phyloP scores from a whole-genome alignment of 1,139 yeast species.

The Hyphopichia buzzinii region DNA sequence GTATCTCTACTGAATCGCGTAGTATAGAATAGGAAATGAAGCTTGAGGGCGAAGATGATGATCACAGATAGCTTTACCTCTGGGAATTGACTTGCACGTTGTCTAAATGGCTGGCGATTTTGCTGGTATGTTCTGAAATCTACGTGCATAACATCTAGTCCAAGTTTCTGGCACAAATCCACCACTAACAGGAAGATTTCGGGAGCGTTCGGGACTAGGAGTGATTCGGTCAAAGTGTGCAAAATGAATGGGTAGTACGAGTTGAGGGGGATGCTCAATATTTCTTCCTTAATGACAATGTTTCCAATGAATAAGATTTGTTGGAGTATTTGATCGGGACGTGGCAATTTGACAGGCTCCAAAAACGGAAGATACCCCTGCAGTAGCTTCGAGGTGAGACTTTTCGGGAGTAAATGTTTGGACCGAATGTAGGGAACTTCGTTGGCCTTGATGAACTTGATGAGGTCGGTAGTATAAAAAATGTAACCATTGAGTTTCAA shows the following conservation, averaged over 20 bases:
- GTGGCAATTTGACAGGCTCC: slow-evolving; percentile 31
- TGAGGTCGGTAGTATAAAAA: slow-evolving; percentile 33
- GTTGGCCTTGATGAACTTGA: slow-evolving; percentile 28
- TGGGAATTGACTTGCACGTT: slow-evolving; percentile 17
- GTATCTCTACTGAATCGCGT: slow-evolving; percentile 10
- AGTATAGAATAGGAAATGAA: slow-evolving; percentile 23
- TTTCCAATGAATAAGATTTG: slow-evolving; percentile 1
- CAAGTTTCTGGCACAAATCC: slow-evolving; percentile 10
- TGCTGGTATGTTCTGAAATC: not conserved
- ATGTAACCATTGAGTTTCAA: slow-evolving; percentile 34
- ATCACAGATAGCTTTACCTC: slow-evolving; percentile 28
- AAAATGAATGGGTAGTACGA: slow-evolving; percentile 37
- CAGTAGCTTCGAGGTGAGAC: slow-evolving; percentile 23
- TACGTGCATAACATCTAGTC: slow-evolving; percentile 9
- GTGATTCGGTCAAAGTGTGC: slow-evolving; percentile 22
- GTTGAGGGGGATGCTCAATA: slow-evolving; percentile 14
- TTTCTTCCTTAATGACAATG: slow-evolving; percentile 4
- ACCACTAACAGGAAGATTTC: slow-evolving; percentile 23
- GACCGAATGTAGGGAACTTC: slow-evolving; percentile 39
- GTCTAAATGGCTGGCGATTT: slow-evolving; percentile 1
- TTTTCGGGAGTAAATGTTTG: slow-evolving; percentile 27
- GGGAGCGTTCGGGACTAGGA: slow-evolving; percentile 31
- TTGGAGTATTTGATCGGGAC: slow-evolving; percentile 25
- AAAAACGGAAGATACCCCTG: slow-evolving; percentile 19
- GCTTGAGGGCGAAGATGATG: slow-evolving; percentile 23